Evolutionary conservation across 768 basidiomycete genomes (phyloP), one percentile per base, ranked within the genome.

Genomic region (Daedalea quercina): DNA sequence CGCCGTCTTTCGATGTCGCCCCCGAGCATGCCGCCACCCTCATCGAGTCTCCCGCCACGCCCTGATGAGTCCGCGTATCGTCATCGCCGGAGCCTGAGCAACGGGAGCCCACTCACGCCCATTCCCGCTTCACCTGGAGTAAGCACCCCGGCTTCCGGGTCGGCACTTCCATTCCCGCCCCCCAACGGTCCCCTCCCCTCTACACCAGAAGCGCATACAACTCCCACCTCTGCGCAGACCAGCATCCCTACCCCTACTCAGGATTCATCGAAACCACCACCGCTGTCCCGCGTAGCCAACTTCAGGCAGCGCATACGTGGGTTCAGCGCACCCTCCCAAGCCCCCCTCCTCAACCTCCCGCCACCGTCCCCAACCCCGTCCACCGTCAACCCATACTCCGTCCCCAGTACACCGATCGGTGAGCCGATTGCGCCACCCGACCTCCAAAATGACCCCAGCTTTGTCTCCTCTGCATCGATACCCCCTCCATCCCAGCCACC

Each of bases 231-330:
- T 43, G 15, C 11, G 3, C 31, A 54, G 26, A 62, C 56, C 8
- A 56, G 54, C 47, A 58, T 61, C 53, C 57, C 62, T 11, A 31
- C 51, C 1, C 37, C 37, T 17, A 40, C 37, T 3, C 37, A 6
- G 7, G 4, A 17, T 9, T 24, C 20, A 26, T 17, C 25, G 20
- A 23, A 46, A 44, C 33, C 58, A 35, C 31, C 57, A 37, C 49
- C 56, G 25, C 40, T 50, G 23, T 54, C 59, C 12, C 54, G 55
- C 15, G 59, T 54, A 23, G 28, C 54, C 4, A 46, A 63, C 13
- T 59, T 88, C 58, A 80, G 76, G 59, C 80, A 80, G 56, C 84
- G 87, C 31, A 60, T 87, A 50, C 82, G 87, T 47, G 81, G 85
- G 47, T 76, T 82, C 47, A 87, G 84, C 61, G 74, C 83, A 3